Base-by-base conservation (phyloP, 306 rosid species). In the Cicer cuneatum region DNA sequence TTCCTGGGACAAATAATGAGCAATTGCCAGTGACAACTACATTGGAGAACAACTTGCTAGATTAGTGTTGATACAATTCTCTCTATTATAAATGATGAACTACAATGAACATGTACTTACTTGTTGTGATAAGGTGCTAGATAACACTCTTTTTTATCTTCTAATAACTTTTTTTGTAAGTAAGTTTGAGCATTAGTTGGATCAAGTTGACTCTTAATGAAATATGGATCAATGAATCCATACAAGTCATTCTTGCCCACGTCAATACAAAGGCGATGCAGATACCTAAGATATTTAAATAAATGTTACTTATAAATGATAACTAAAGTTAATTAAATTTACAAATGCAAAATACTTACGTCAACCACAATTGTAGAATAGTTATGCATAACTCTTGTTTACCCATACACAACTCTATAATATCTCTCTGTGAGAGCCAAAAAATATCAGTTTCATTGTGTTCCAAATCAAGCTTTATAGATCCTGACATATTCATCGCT, bases 351-450 rank as follows among this genome's bases (percentile, higher is more conserved):
- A 13, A 2, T 12, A 59, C 66, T 13, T 59, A 59, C 66, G 66
- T 59, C 35, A 59, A 59, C 66, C 66, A 59, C 66, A 59, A 13
- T 35, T 42, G 19, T 13, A 59, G 66, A 33, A 59, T 35, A 33
- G 66, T 59, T 59, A 59, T 35, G 66, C 43, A 59, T 59, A 59
- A 59, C 43, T 59, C 66, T 59, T 59, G 66, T 59, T 35, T 59
- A 35, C 66, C 66, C 66, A 59, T 59, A 59, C 66, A 59, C 12
- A 59, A n/a, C 18, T 59, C 66, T 42, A 59, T 59, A 59, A 59
- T 35, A 33, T 59, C 66, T 59, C 66, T 59, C 21, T 59, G 66
- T 59, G 66, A 59, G 19, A 59, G 66, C 43, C 43, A 59, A 14
- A 59, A 18, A 59, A 37, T 33, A 41, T 59, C 35, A 19, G 35